Conservation (phyloP, 2,329 filamentous ascomycete genomes). For the Ophiocordyceps polyrhachis-furcata region DNA sequence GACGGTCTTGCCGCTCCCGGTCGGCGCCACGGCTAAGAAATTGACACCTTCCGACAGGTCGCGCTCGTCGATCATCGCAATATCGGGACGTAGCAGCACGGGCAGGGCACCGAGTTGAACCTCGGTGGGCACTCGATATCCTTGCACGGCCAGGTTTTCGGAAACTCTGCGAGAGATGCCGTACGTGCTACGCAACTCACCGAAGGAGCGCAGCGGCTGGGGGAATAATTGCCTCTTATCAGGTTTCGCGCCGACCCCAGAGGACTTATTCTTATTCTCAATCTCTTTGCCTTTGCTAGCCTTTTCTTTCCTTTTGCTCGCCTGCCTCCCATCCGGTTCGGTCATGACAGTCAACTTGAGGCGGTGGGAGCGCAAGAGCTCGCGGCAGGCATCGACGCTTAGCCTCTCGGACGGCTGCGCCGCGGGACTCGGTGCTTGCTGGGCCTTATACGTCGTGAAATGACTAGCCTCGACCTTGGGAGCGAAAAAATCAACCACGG, state of each 20-base stretch:
- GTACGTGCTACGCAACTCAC: conserved; percentile 51
- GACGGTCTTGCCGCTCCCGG: conserved; percentile 90
- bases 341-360: conserved; percentile 69
- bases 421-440: conserved; percentile 11
- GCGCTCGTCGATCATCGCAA: conserved; percentile 23
- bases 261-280: background rate
- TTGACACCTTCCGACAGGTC: conserved; percentile 34
- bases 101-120: conserved; percentile 81
- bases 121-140: conserved; percentile 76
- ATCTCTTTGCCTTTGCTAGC: conserved; percentile 38
- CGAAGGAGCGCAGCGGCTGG: conserved; percentile 61
- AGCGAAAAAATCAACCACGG: conserved; percentile 41
- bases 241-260: conserved; percentile 22
- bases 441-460: background rate
- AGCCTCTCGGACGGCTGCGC: conserved; percentile 18
- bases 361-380: conserved; percentile 60
- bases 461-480: conserved; percentile 10
- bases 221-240: conserved; percentile 50
- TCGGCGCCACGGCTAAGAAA: conserved; percentile 78
- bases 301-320: conserved; percentile 21
- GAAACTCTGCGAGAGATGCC: conserved; percentile 55
- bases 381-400: conserved; percentile 52
- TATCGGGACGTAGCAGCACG: conserved; percentile 44
- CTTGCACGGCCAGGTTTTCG: conserved; percentile 67
- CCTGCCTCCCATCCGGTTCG: conserved; percentile 17